Base-by-base conservation (phyloP, 2,329 filamentous ascomycete species). In the Fusarium protoensiforme region DNA sequence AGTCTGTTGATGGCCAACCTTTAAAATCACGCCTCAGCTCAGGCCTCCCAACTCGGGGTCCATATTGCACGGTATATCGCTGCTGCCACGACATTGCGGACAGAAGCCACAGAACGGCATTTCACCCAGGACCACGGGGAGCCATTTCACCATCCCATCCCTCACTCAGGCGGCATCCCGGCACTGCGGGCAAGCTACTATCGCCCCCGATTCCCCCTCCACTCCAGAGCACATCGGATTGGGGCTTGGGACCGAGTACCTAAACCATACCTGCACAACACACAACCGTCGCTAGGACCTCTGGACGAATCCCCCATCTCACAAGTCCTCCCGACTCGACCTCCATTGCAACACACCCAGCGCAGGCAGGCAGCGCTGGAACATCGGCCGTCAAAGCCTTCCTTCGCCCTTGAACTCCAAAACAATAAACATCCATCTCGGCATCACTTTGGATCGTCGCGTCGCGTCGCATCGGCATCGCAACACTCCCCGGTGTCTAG, bases 141-240 rank as follows among this genome's bases (percentile, higher is more conserved):
- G 68, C 68, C 29, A 67, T 65, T 70, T 68, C 62, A 61, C 48
- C 74, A 67, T 69, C 64, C 64, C 48, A 53, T 20, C 48, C 48
- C 48, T 31, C 46, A 20, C 68, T 57, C 61, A 27, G 67, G 57
- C 67, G 51, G 59, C 53, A 74, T 71, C 65, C 69, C 71, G 64
- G 67, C 63, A 75, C 65, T 68, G 53, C 65, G 67, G 65, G 63
- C 69, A 72, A 77, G 67, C 75, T 68, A 75, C 73, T 63, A 61
- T 76, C 64, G 67, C 68, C 71, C 64, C 66, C 67, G 53, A 68
- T 65, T 46, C 51, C 58, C 54, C 71, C 64, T 68, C 71, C 71
- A 74, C 67, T 71, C 43, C 31, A 35, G 43, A 71, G 64, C 71
- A 62, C 46, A 57, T 65, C 65, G 20, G 58, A 31, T 38, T 36